phyloP scores from a whole-genome alignment of 169 alveolate species.

The Plasmodium knowlesi region DNA sequence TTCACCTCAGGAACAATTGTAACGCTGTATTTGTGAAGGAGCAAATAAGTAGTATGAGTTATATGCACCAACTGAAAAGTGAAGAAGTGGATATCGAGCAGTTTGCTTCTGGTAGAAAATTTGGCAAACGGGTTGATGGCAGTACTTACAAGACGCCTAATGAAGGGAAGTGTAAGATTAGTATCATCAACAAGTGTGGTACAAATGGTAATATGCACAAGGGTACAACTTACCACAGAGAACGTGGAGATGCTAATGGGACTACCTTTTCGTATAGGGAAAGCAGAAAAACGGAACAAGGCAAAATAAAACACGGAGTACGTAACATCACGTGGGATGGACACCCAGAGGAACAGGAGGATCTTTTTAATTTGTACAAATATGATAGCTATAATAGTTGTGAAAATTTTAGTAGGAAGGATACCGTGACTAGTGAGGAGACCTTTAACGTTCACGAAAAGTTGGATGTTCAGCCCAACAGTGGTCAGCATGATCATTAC shows the following conservation, averaged over 20 bases:
- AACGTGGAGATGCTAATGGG: neutral
- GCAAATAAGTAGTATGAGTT: conserved; percentile 57
- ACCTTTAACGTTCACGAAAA: neutral
- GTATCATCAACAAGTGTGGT: neutral
- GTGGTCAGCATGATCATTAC: neutral
- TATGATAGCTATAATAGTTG: neutral
- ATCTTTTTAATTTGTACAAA: conserved; percentile 10
- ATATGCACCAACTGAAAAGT: conserved; percentile 23
- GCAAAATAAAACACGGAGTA: neutral
- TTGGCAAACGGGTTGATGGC: neutral
- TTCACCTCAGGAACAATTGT: conserved; percentile 78
- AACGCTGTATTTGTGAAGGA: conserved; percentile 36
- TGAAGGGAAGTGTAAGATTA: conserved; percentile 4
- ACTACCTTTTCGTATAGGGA: neutral
- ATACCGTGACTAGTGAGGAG: conserved; percentile 45
- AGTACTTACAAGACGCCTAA: neutral
- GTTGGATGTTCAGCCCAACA: neutral
- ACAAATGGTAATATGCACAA: neutral
- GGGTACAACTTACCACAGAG: neutral
- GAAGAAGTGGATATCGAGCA: conserved; percentile 17
- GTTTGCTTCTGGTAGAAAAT: neutral
- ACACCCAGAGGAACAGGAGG: neutral
- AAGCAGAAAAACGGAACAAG: neutral
- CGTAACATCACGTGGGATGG: neutral
- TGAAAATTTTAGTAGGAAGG: conserved; percentile 37